phyloP scores from a whole-genome alignment of 2,329 filamentous ascomycete species.

The Aspergillus sergii region DNA sequence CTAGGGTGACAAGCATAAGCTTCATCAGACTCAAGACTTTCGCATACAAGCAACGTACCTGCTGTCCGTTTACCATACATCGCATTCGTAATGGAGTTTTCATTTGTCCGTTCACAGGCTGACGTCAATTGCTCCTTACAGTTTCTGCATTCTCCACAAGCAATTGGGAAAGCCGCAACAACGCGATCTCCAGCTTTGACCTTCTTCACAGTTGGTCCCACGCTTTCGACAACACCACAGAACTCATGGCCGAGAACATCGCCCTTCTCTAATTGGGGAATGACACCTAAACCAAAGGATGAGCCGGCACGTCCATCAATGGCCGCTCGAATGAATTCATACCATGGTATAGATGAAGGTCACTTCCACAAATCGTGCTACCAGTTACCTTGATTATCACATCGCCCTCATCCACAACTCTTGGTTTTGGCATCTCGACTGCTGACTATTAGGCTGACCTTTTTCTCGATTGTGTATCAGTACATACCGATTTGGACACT shows the following conservation, averaged over 20 bases:
- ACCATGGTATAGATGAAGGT: constrained; percentile 56
- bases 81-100: constrained; percentile 68
- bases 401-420: constrained; percentile 71
- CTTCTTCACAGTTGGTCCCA: constrained; percentile 59
- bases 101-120: constrained; percentile 78
- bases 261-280: constrained; percentile 63
- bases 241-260: constrained; percentile 68
- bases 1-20: constrained; percentile 16
- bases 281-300: constrained; percentile 35
- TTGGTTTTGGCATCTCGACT: constrained; percentile 70
- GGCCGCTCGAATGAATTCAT: not conserved
- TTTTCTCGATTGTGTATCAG: not conserved
- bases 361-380: constrained; percentile 63
- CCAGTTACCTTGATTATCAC: constrained; percentile 79
- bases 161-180: constrained; percentile 85
- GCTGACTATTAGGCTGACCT: not conserved
- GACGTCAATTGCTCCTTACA: constrained; percentile 78
- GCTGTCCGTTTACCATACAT: constrained; percentile 80
- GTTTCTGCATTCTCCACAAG: constrained; percentile 68
- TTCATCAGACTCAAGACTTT: not conserved
- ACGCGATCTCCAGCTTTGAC: constrained; percentile 67
- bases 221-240: constrained; percentile 54
- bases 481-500: constrained; percentile 65
- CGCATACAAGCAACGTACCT: constrained; percentile 48
- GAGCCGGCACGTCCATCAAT: not conserved